These are phyloP conservation scores for Barbarea vulgaris DNA, from an alignment of 345 rosid genomes.

Conservation along the genomic window DNA sequence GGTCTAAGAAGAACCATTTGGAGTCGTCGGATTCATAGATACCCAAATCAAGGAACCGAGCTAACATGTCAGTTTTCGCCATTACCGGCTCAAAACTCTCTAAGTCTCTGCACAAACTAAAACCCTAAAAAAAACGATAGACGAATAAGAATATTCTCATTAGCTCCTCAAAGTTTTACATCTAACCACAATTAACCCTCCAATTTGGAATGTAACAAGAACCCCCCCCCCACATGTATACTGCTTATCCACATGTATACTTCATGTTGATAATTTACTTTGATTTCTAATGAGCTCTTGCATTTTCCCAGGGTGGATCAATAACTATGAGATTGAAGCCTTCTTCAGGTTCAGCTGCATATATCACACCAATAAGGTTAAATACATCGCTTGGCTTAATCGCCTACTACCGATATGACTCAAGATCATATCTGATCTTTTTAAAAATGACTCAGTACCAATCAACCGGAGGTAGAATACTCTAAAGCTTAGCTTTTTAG, in stretches of 20 bases:
- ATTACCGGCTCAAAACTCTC: constrained; percentile 30
- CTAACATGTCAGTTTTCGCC: constrained; percentile 42
- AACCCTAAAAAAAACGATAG: neutral
- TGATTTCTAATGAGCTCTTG: constrained; percentile 80
- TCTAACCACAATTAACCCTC: neutral
- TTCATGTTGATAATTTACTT: constrained; percentile 44
- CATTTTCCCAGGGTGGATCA: constrained; percentile 98
- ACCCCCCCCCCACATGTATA: no score
- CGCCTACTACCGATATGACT: constrained; percentile 1
- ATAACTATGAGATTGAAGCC: constrained; percentile 74
- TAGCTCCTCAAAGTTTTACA: neutral
- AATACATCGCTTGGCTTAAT: constrained; percentile 10
- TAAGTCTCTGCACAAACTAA: neutral
- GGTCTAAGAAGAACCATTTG: constrained; percentile 58
- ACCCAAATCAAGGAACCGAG: constrained; percentile 52
- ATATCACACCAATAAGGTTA: neutral
- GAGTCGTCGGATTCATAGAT: constrained; percentile 52
- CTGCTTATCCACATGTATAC: neutral
- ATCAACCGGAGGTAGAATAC: neutral
- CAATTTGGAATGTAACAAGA: no score
- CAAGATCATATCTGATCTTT: neutral
- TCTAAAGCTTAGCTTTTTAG: constrained; percentile 10
- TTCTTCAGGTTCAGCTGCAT: constrained; percentile 58
- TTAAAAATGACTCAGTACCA: neutral
- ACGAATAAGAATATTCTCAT: neutral